Evolutionary conservation across 2,329 filamentous ascomycete species (phyloP), one percentile per base, ranked within the genome.

Genomic region (Aspergillus melleus): DNA sequence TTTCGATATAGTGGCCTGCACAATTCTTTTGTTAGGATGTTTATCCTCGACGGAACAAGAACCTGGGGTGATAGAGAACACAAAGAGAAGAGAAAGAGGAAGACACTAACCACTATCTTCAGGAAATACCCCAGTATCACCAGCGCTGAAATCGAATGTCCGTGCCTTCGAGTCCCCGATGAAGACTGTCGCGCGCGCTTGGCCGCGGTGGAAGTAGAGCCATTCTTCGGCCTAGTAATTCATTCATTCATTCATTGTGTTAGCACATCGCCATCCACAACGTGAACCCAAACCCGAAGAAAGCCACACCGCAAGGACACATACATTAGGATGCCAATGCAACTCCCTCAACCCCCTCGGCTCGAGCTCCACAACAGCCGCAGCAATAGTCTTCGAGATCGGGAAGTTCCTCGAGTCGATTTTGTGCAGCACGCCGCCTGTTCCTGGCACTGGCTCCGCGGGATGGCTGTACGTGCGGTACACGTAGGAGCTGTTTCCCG

Each of bases 321-420:
- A 74, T 71, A 86, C 85, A 67, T 87, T 89, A 1, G 87, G 87
- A 70, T 89, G 87, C 88, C 88, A 90, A 68, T 90, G 87, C 30
- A 90, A 76, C 74, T 90, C 88, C 29, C 88, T 77, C 46, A 90
- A 73, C 1, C 81, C 87, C 44, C 82, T 82, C 0, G 88, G 88
- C 74, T 88, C 81, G 10, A 90, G 78, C 0, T 82, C 84, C 1
- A 90, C 86, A 61, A 88, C 82, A 0, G 86, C 84, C 0, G 87
- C 85, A 1, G 88, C 87, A 54, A 90, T 84, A 0, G 87, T 90
- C 65, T 83, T 88, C 32, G 84, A 80, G 24, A 86, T 81, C 0
- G 88, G 88, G 67, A 90, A 90, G 59, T 88, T 90, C 39, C 81
- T 85, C 2, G 84, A 86, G 68, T 90, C 87, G 46, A 89, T 85